Evolutionary conservation across 2,329 filamentous ascomycete genomes (phyloP).

Genomic region (Cordyceps fumosorosea): DNA sequence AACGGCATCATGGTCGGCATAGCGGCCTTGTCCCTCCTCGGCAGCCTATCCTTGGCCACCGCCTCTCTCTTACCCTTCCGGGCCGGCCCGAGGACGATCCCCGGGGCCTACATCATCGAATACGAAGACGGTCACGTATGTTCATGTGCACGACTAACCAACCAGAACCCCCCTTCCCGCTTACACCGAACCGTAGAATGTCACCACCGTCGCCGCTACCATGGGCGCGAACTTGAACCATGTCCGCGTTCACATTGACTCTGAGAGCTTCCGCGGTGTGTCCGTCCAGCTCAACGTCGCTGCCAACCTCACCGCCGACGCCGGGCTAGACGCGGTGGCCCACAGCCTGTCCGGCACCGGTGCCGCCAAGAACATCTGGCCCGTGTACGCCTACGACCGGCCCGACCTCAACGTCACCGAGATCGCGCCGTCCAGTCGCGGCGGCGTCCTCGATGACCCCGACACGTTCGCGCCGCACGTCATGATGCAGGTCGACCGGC

Average conservation of each 20-base stretch:
- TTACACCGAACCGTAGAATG: not conserved
- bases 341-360: not conserved
- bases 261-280: constrained; percentile 4
- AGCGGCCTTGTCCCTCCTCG: not conserved
- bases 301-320: not conserved
- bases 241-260: not conserved
- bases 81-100: not conserved
- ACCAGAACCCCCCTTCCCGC: not conserved
- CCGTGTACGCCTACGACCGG: constrained; percentile 4
- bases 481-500: constrained; percentile 31
- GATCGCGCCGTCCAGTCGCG: not conserved
- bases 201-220: not conserved
- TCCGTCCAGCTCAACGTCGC: not conserved
- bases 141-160: not conserved
- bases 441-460: constrained; percentile 3
- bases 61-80: not conserved
- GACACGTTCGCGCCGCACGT: constrained; percentile 21
- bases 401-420: not conserved
- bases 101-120: constrained; percentile 2
- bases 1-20: not conserved
- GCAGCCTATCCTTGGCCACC: not conserved
- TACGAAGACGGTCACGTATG: not conserved
- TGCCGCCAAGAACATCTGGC: constrained; percentile 5
- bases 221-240: constrained; percentile 1
- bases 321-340: not conserved